Evolutionary conservation across 2,329 filamentous ascomycete genomes (phyloP), one percentile per base, ranked within the genome.

Genomic region (Fusarium agapanthi): DNA sequence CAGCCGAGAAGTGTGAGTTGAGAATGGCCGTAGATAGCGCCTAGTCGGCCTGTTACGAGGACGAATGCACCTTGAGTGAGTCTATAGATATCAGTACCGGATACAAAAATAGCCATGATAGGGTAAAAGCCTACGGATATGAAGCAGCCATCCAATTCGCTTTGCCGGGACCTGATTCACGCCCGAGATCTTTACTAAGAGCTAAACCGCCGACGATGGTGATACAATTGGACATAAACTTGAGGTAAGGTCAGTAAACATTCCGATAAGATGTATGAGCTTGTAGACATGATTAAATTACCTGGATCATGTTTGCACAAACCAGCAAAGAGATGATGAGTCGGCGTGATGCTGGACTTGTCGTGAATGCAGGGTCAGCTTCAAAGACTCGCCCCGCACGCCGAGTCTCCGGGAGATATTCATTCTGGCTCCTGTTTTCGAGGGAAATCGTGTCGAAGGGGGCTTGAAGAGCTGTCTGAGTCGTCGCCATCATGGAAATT

Each of bases 1-100:
- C 81, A 83, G 12, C 86, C 88, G 58, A 81, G 62, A 3, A 87
- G 73, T 3, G 66, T 80, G 22, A 88, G 76, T 10, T 81, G 81
- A 58, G 86, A 85, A 74, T 88, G 86, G 8, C 88, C 88, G 69
- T 85, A 87, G 3, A 89, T 79, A 50, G 86, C 84, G 1, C 87
- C 87, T 3, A 89, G 78, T 2, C 87, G 84, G 11, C 87, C 87
- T 12, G 83, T 84, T 7, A 87, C 81, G 1, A 89, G 78, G 22
- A 89, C 86, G 65, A 89, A 88, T 5, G 86, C 83, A 6, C 87
- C 84, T 68, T 87, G 85, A 0, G 86, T 84, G 18, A 88, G 78
- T 4, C 84, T 86, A 0, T 2, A 4, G 5, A 28, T 0, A n/a
- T 66, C 2, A 66, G n/a, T 7, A 14, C 3, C 2, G 3, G 6